phyloP scores from a whole-genome alignment of 2,329 filamentous ascomycete genomes.

The Huntiella omanensis region DNA sequence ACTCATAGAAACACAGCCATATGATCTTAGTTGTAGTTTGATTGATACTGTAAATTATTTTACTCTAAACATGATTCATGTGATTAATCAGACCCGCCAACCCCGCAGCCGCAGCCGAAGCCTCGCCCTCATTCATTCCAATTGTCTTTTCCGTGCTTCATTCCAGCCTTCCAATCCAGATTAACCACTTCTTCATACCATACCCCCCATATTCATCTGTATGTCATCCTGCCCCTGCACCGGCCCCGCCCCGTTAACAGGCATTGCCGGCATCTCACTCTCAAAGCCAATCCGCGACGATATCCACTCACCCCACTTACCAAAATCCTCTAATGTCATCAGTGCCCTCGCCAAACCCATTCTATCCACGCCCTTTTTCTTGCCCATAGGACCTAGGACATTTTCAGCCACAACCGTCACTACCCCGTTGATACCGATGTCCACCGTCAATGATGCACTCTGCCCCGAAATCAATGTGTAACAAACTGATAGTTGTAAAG shows the following conservation, averaged over 20 bases:
- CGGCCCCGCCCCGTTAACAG: background rate
- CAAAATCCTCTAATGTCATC: conserved; percentile 32
- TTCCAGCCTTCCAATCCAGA: background rate
- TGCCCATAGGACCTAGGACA: conserved; percentile 19
- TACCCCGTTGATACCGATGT: conserved; percentile 39
- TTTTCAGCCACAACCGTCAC: conserved; percentile 42
- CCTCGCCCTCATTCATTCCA: too few species aligned
- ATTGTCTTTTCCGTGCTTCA: too few species aligned
- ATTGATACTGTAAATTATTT: too few species aligned
- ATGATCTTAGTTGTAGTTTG: too few species aligned
- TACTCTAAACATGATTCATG: too few species aligned
- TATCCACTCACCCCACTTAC: conserved; percentile 35
- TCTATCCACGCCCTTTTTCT: conserved; percentile 3
- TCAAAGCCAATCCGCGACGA: conserved; percentile 18
- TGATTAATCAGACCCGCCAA: too few species aligned
- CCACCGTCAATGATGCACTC: conserved; percentile 21
- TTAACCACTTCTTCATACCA: background rate
- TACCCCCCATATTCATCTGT: background rate
- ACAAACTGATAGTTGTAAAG: too few species aligned
- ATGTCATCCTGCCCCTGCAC: background rate
- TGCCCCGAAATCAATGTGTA: too few species aligned
- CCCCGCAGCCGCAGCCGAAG: too few species aligned
- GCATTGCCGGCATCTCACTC: background rate
- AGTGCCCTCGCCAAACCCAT: conserved; percentile 27
- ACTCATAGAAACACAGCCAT: too few species aligned